Evolutionary conservation across 148 eudicot species (phyloP).

Genomic region (Amaranthus palmeri): DNA sequence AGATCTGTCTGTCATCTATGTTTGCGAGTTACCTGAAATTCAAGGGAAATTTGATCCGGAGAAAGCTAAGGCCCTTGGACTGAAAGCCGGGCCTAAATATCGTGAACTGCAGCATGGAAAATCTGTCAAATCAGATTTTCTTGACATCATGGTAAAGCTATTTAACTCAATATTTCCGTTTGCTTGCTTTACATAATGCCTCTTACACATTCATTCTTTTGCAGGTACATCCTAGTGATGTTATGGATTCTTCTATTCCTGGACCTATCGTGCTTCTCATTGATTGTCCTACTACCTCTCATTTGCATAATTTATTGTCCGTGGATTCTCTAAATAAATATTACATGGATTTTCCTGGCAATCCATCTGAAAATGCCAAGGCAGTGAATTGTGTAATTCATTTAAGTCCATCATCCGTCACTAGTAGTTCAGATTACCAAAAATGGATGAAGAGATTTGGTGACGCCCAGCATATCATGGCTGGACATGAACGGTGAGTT

Average conservation of each 20-base stretch:
- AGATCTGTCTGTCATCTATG: slow-evolving; percentile 73
- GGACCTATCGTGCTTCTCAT: slow-evolving; percentile 83
- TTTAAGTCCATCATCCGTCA: slow-evolving; percentile 59
- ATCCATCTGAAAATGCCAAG: slow-evolving; percentile 38
- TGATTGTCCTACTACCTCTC: slow-evolving; percentile 79
- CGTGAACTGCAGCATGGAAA: slow-evolving; percentile 68
- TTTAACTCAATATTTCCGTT: not conserved
- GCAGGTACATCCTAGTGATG: slow-evolving; percentile 86
- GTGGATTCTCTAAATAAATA: slow-evolving; percentile 46
- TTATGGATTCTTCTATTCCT: slow-evolving; percentile 82
- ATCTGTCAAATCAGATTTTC: slow-evolving; percentile 65
- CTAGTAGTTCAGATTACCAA: slow-evolving; percentile 47
- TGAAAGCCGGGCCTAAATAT: slow-evolving; percentile 74
- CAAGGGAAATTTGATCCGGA: slow-evolving; percentile 81
- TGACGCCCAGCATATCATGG: slow-evolving; percentile 72
- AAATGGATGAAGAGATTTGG: slow-evolving; percentile 84
- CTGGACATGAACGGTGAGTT: slow-evolving; percentile 87
- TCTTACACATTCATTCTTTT: slow-evolving; percentile 11
- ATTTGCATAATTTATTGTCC: slow-evolving; percentile 56
- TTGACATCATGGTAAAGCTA: slow-evolving; percentile 55
- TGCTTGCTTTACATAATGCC: slow-evolving; percentile 8
- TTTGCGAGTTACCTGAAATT: slow-evolving; percentile 85
- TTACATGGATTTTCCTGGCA: slow-evolving; percentile 38
- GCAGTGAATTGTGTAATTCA: slow-evolving; percentile 78
- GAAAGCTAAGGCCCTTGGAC: slow-evolving; percentile 80